These are phyloP conservation scores for Lasiodiplodia gonubiensis DNA, from an alignment of 2,329 filamentous ascomycete genomes.

Conservation along the genomic window DNA sequence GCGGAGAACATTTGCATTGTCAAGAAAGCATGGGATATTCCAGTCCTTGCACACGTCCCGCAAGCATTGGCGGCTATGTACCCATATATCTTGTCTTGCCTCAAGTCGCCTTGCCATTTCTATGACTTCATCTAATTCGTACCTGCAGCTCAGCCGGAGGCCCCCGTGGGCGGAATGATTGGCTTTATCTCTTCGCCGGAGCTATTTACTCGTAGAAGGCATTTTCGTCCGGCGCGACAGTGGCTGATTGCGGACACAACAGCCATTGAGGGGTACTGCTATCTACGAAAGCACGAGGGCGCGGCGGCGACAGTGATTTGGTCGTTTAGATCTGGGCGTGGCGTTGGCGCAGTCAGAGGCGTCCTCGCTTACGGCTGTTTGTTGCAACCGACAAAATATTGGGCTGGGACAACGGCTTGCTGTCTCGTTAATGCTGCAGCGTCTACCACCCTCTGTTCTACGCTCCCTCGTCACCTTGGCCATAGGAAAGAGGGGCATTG, in stretches of 20 bases:
- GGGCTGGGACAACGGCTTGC: neutral
- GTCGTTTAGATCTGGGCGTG: neutral
- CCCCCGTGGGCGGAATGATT: constrained; percentile 12
- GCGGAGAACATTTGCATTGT: constrained; percentile 1
- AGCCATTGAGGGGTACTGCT: neutral
- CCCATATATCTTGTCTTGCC: neutral
- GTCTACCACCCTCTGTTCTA: no score
- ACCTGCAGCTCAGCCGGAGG: constrained; percentile 3
- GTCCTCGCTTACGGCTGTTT: constrained; percentile 4
- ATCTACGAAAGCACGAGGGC: neutral
- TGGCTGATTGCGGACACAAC: neutral
- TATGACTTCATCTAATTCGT: constrained; percentile 13
- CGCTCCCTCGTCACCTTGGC: no score
- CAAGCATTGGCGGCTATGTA: neutral
- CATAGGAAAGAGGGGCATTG: no score
- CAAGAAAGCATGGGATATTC: neutral
- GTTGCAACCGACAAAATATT: neutral
- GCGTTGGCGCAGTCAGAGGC: neutral
- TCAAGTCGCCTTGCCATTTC: neutral
- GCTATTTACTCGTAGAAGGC: neutral
- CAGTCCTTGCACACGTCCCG: neutral
- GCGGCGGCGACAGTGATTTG: constrained; percentile 10
- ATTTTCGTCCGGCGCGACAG: constrained; percentile 10
- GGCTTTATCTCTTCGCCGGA: constrained; percentile 16
- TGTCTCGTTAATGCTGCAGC: no score